Evolutionary conservation across 1,284 basidiomycete genomes (phyloP).

Genomic region (Marasmius oreades): DNA sequence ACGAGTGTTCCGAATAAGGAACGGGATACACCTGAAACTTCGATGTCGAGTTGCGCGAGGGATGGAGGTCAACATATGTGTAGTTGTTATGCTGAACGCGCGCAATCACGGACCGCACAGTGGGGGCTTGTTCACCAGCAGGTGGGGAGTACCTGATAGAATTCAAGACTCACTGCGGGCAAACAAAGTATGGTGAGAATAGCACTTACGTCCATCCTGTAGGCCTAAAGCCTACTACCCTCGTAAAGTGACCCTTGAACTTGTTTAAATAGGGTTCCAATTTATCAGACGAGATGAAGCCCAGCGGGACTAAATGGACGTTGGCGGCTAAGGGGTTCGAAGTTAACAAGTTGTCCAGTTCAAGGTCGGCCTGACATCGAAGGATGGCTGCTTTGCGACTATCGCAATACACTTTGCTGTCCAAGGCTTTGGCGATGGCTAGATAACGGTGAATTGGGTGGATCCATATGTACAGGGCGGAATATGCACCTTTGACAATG

Average conservation of each 20-base stretch:
- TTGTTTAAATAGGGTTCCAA: conserved; percentile 77
- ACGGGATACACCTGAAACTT: conserved; percentile 80
- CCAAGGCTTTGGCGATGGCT: conserved; percentile 80
- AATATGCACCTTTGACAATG: conserved; percentile 81
- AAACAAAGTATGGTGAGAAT: not conserved
- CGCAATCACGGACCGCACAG: conserved; percentile 65
- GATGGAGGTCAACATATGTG: conserved; percentile 62
- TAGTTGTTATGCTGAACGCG: conserved; percentile 66
- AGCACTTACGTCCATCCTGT: conserved; percentile 88
- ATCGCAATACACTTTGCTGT: conserved; percentile 90
- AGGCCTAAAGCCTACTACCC: conserved; percentile 82
- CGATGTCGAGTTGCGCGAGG: conserved; percentile 69
- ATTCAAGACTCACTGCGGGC: conserved; percentile 1
- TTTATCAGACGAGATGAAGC: conserved; percentile 75
- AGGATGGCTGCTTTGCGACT: conserved; percentile 77
- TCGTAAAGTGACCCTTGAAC: conserved; percentile 72
- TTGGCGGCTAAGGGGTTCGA: conserved; percentile 72
- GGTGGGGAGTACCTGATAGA: conserved; percentile 62
- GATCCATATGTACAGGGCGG: not conserved
- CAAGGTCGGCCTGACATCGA: conserved; percentile 78
- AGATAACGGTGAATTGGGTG: not conserved
- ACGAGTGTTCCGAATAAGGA: conserved; percentile 95
- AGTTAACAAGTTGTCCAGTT: conserved; percentile 79
- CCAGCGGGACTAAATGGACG: conserved; percentile 86
- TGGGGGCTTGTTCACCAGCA: conserved; percentile 59